Percentiles rank a stretch among this genome's conserved stretches.
phyloP scores from a whole-genome alignment of 192 early-diverging fungal genomes.

The Gamsiella multidivaricata region DNA sequence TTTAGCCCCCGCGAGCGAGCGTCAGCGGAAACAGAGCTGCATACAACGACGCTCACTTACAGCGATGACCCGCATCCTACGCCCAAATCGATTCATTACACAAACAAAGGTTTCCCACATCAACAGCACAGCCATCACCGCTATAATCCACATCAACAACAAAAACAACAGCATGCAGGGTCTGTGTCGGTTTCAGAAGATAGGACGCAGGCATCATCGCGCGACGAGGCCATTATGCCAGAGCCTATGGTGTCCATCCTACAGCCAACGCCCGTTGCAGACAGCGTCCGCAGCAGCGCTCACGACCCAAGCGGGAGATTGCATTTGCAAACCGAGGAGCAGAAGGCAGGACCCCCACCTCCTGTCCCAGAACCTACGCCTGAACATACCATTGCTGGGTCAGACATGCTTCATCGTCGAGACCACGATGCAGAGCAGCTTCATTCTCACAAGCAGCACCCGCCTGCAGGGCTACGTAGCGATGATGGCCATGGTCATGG shows the following conservation, averaged over 20 bases:
- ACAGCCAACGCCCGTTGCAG: not conserved
- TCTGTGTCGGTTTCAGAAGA: not conserved
- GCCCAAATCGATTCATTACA: not conserved
- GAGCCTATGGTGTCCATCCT: constrained; percentile 14
- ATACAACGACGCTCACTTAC: constrained; percentile 17
- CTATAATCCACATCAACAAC: not conserved
- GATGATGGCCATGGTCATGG: not conserved
- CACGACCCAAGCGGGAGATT: no score
- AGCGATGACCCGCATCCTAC: constrained; percentile 4
- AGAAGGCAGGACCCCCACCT: constrained; percentile 9
- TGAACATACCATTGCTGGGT: not conserved
- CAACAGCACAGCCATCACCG: not conserved
- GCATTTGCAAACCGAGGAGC: not conserved
- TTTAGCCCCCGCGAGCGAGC: constrained; percentile 28
- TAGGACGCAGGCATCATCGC: not conserved
- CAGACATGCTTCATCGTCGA: not conserved
- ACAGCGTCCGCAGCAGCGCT: not conserved
- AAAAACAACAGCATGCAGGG: constrained; percentile 9
- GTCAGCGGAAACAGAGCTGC: not conserved
- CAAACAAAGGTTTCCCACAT: not conserved
- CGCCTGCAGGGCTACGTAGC: no score
- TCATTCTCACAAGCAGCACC: no score
- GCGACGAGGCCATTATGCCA: not conserved
- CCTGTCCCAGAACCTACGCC: constrained; percentile 24
- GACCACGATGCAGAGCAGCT: not conserved